These are phyloP conservation scores for Clitopilus hobsonii DNA, from an alignment of 768 basidiomycete species.

Conservation along the genomic window DNA sequence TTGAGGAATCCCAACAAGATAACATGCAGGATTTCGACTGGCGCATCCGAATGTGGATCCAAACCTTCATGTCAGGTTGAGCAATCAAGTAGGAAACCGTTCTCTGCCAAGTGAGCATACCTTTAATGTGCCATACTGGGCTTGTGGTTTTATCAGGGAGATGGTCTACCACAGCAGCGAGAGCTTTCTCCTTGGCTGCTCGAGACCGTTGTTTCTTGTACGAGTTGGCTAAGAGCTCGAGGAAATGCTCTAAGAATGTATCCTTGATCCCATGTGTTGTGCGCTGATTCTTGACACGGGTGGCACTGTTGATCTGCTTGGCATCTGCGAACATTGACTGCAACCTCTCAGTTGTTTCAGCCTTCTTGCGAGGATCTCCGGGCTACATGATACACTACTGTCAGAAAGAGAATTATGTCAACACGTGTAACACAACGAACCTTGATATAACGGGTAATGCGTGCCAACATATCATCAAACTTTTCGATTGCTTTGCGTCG, in stretches of 20 bases:
- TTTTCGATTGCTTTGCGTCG: not conserved
- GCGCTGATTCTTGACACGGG: constrained; percentile 10
- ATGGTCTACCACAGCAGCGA: constrained; percentile 3
- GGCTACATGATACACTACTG: constrained; percentile 6
- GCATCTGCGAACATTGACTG: constrained; percentile 14
- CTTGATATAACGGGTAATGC: not conserved
- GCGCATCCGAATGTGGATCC: constrained; percentile 38
- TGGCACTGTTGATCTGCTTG: constrained; percentile 9
- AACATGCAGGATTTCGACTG: constrained; percentile 40
- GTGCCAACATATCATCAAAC: not conserved
- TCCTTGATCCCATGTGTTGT: constrained; percentile 30
- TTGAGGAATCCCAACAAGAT: constrained; percentile 42
- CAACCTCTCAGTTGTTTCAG: constrained; percentile 13
- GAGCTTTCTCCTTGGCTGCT: constrained; percentile 10
- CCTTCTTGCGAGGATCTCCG: constrained; percentile 7
- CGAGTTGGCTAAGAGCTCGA: constrained; percentile 15
- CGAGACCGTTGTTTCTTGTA: constrained; percentile 10
- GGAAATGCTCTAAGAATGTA: constrained; percentile 21
- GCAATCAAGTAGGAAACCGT: not conserved
- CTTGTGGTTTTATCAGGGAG: constrained; percentile 21
- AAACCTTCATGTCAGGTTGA: constrained; percentile 28
- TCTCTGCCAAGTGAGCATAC: constrained; percentile 3
- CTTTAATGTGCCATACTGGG: constrained; percentile 26
- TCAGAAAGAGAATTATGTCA: not conserved
- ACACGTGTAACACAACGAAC: not conserved